Conservation (phyloP, 495 filamentous ascomycete genomes). For the Penicillium alfredii region DNA sequence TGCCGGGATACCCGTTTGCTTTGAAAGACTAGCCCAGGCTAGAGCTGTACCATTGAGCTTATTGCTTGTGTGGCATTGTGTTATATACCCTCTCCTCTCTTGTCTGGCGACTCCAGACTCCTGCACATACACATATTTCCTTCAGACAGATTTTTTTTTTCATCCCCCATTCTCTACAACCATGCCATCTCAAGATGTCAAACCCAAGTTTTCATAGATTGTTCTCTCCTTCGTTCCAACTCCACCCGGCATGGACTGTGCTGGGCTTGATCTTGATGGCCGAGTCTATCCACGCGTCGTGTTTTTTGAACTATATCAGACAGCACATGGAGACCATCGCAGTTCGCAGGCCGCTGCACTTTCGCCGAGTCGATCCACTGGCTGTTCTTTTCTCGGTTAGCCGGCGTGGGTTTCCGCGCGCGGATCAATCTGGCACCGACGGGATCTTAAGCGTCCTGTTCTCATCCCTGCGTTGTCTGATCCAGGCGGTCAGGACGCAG, state of each 20-base stretch:
- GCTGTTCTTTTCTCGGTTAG: background rate
- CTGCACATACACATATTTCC: background rate
- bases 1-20: too few species aligned
- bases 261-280: background rate
- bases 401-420: background rate
- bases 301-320: slow-evolving; percentile 41
- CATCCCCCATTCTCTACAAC: background rate
- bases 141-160: too few species aligned
- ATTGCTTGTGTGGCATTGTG: too few species aligned
- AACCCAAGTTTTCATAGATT: background rate
- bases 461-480: slow-evolving; percentile 41
- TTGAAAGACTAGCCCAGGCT: too few species aligned
- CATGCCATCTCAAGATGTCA: slow-evolving; percentile 5
- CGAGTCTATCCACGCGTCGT: background rate
- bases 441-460: slow-evolving; percentile 45
- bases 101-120: background rate
- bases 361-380: background rate
- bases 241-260: background rate
- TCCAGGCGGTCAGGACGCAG: slow-evolving; percentile 27
- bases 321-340: slow-evolving; percentile 9
- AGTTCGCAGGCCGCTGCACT: background rate
- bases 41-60: too few species aligned
- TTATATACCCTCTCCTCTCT: background rate
- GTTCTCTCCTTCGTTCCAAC: background rate
- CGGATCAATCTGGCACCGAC: background rate